phyloP scores from a whole-genome alignment of 208 protist genomes.

The Plasmodiophora brassicae region DNA sequence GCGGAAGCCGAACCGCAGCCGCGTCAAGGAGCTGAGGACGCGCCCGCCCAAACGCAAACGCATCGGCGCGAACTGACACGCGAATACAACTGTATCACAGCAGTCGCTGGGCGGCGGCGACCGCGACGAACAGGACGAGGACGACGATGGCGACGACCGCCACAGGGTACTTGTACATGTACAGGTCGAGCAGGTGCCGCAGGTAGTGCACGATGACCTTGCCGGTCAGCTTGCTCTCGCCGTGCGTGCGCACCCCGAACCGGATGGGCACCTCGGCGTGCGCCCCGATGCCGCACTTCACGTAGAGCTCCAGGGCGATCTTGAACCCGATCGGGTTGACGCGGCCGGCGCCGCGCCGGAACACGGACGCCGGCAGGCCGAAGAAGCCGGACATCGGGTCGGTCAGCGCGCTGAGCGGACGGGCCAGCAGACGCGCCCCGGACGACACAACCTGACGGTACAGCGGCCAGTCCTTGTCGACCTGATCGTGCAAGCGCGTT shows the following conservation, averaged over 20 bases:
- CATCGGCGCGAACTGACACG: background rate
- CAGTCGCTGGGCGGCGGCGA: background rate
- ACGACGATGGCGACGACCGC: constrained; percentile 29
- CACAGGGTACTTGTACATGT: constrained; percentile 47
- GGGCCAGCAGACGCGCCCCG: constrained; percentile 46
- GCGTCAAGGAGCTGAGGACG: constrained; percentile 16
- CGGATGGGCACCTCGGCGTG: constrained; percentile 47
- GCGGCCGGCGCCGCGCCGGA: constrained; percentile 31
- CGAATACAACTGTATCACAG: background rate
- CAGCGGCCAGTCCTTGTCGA: constrained; percentile 46
- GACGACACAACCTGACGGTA: constrained; percentile 44
- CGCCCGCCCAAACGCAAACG: background rate
- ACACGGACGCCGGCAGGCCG: constrained; percentile 52
- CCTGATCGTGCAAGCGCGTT: no score
- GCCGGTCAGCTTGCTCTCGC: constrained; percentile 50
- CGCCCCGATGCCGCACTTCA: constrained; percentile 34
- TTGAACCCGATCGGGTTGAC: constrained; percentile 54
- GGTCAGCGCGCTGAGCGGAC: constrained; percentile 45
- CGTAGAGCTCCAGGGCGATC: constrained; percentile 53
- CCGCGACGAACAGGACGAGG: background rate
- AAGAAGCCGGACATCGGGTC: constrained; percentile 59
- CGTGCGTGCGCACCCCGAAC: constrained; percentile 35
- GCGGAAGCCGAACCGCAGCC: background rate
- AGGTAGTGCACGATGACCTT: constrained; percentile 52
- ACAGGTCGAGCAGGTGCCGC: constrained; percentile 40